Conservation (phyloP, 179 eudicot genomes). For the Heliamphora pulchella region DNA sequence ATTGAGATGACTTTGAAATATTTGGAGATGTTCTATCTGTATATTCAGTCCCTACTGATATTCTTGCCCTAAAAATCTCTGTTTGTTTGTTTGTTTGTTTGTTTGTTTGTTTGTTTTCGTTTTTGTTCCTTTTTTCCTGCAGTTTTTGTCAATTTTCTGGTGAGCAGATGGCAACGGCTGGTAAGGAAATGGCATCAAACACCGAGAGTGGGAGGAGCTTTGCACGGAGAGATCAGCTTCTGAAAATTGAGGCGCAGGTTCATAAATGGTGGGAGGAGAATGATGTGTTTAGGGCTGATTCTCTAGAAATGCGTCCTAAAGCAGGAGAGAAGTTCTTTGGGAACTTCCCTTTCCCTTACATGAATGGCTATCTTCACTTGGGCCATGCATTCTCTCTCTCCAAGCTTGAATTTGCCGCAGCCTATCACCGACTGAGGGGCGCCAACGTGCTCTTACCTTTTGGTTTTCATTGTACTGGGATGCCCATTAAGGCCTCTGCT, state of each 20-base stretch:
- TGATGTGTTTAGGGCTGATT: constrained; percentile 51
- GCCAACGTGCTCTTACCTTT: constrained; percentile 77
- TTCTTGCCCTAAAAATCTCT: not conserved
- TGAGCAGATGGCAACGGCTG: constrained; percentile 13
- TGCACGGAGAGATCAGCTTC: constrained; percentile 61
- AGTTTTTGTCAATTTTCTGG: constrained; percentile 32
- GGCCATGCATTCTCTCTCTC: constrained; percentile 82
- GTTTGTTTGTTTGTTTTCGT: not conserved
- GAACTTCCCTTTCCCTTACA: constrained; percentile 83
- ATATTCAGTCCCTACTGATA: not conserved
- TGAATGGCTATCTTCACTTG: constrained; percentile 77
- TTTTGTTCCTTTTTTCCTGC: not conserved
- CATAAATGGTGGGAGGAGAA: constrained; percentile 52
- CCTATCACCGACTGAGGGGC: constrained; percentile 70
- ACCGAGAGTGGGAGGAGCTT: constrained; percentile 45
- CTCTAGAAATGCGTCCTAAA: constrained; percentile 44
- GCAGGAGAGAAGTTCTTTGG: constrained; percentile 75
- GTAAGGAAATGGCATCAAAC: constrained; percentile 21
- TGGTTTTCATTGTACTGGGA: constrained; percentile 82
- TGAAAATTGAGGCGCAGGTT: constrained; percentile 50
- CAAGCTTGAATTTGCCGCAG: constrained; percentile 78
- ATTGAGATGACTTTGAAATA: too few species aligned
- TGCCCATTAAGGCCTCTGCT: constrained; percentile 93
- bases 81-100: not conserved
- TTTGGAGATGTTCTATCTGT: not conserved